Evolutionary conservation across 2,329 filamentous ascomycete genomes (phyloP).

Genomic region (Scortechinia acanthostroma): DNA sequence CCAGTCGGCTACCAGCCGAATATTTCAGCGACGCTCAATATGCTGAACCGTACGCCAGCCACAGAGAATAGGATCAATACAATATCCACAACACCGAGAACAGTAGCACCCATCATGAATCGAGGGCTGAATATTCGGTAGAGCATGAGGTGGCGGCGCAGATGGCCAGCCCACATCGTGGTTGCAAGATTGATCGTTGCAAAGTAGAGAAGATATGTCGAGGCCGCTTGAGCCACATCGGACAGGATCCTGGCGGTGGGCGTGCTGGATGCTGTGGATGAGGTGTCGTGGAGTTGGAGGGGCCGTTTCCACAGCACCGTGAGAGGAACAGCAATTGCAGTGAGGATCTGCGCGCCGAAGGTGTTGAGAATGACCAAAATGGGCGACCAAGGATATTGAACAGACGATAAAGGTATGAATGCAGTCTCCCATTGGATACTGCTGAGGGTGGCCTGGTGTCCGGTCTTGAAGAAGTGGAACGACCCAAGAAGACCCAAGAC

Average conservation of each 20-base stretch:
- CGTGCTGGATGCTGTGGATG: conserved; percentile 36
- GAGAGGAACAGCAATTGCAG: conserved; percentile 72
- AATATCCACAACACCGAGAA: conserved; percentile 72
- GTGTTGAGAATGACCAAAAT: conserved; percentile 77
- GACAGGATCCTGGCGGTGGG: conserved; percentile 61
- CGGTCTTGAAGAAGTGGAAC: conserved; percentile 96
- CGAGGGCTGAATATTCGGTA: conserved; percentile 88
- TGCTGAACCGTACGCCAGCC: conserved; percentile 68
- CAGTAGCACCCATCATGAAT: conserved; percentile 74
- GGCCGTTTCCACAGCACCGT: conserved; percentile 72
- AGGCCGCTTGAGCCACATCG: conserved; percentile 66
- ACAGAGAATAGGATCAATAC: conserved; percentile 67
- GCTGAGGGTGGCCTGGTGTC: conserved; percentile 81
- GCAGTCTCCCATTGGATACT: conserved; percentile 94
- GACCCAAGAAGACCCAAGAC: conserved; percentile 82
- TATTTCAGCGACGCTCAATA: conserved; percentile 72
- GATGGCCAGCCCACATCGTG: conserved; percentile 80
- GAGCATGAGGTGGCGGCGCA: conserved; percentile 89
- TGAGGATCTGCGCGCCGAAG: conserved; percentile 81
- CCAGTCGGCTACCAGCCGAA: conserved; percentile 65
- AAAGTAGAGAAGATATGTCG: conserved; percentile 75
- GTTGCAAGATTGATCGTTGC: conserved; percentile 78
- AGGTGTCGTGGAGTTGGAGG: not conserved
- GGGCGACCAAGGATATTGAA: conserved; percentile 85
- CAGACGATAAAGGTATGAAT: conserved; percentile 77